These are phyloP conservation scores for Gaeumannomyces tritici DNA, from an alignment of 2,329 filamentous ascomycete species.

Conservation along the genomic window DNA sequence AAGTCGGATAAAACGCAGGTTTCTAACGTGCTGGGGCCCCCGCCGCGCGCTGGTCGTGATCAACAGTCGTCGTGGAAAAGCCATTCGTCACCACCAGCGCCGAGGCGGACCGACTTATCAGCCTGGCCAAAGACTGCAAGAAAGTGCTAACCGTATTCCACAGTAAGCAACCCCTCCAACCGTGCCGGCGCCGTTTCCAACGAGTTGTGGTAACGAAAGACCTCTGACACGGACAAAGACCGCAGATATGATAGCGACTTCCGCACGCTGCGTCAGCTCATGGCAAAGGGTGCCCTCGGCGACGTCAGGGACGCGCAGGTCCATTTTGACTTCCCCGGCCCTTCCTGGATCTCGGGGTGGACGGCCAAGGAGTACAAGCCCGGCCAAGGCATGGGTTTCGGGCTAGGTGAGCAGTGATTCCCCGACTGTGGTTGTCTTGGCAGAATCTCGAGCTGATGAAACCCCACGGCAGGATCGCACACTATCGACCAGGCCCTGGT, in stretches of 20 bases:
- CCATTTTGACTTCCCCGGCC: constrained; percentile 49
- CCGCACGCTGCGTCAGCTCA: constrained; percentile 46
- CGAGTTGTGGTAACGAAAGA: not conserved
- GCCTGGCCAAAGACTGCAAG: constrained; percentile 33
- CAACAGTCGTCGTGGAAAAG: constrained; percentile 53
- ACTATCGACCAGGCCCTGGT: constrained; percentile 51
- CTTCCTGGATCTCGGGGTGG: constrained; percentile 24
- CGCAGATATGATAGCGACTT: constrained; percentile 50
- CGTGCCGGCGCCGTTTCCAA: too few species aligned
- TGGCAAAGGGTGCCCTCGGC: constrained; percentile 40
- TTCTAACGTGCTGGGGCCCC: not conserved
- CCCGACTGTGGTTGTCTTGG: constrained; percentile 40
- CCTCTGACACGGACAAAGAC: constrained; percentile 7
- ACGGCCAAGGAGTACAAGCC: constrained; percentile 22
- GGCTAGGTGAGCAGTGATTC: constrained; percentile 19
- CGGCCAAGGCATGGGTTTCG: constrained; percentile 31
- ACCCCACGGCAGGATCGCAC: constrained; percentile 35
- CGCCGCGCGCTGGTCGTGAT: not conserved
- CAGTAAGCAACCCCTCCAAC: constrained; percentile 25
- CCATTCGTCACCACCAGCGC: constrained; percentile 51
- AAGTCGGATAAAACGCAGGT: not conserved
- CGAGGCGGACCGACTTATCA: constrained; percentile 45
- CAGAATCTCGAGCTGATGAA: constrained; percentile 24
- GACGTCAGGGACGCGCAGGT: constrained; percentile 55
- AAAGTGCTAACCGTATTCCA: constrained; percentile 43